These are phyloP conservation scores for Aspergillus carbonarius DNA, from an alignment of 2,329 filamentous ascomycete species.

Conservation along the genomic window DNA sequence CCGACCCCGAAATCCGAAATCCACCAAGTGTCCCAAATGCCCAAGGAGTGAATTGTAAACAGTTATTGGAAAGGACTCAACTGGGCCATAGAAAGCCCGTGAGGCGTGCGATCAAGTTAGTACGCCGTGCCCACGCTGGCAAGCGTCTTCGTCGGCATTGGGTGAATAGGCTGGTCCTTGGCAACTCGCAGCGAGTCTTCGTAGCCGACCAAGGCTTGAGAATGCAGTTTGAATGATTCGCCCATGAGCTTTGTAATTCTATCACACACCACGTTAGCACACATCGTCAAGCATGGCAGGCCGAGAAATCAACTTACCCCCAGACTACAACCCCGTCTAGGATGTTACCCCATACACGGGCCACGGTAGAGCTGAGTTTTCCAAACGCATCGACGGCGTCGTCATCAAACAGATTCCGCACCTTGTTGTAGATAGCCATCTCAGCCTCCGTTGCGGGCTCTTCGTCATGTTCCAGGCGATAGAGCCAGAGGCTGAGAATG, in stretches of 20 bases:
- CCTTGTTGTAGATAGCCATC: constrained; percentile 58
- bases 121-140: constrained; percentile 45
- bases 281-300: constrained; percentile 2
- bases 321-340: constrained; percentile 98
- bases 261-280: constrained; percentile 45
- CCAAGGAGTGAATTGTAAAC: constrained; percentile 35
- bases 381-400: constrained; percentile 81
- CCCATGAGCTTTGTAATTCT: constrained; percentile 78
- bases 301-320: constrained; percentile 71
- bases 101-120: constrained; percentile 19
- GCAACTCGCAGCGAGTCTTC: constrained; percentile 62
- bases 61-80: constrained; percentile 22
- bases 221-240: constrained; percentile 95
- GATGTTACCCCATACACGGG: constrained; percentile 95
- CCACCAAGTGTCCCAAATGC: constrained; percentile 41
- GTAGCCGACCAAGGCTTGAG: constrained; percentile 90
- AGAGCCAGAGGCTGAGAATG: constrained; percentile 95
- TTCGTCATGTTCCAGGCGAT: constrained; percentile 98
- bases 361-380: constrained; percentile 92
- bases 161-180: constrained; percentile 44
- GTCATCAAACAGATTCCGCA: constrained; percentile 81
- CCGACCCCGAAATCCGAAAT: constrained; percentile 34
- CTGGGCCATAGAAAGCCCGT: too few species aligned
- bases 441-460: constrained; percentile 60
- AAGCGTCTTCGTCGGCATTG: constrained; percentile 46